Percentiles rank a stretch among this genome's conserved stretches.
phyloP scores from a whole-genome alignment of 176 grass and related monocot species.

The Rhynchospora breviuscula region DNA sequence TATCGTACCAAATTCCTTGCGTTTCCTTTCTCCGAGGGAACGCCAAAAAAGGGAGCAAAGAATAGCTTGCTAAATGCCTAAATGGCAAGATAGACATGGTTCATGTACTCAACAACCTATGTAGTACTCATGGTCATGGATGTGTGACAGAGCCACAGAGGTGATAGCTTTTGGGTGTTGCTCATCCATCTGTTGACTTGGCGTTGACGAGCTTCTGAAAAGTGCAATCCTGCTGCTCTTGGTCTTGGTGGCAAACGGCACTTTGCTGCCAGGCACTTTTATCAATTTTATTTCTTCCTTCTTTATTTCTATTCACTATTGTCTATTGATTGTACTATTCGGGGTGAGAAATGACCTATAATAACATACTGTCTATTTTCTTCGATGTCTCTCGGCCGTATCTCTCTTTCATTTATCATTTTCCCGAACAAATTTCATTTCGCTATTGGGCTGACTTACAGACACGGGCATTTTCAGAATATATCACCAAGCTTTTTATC shows the following conservation, averaged over 20 bases:
- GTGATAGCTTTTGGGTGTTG: conserved; percentile 14
- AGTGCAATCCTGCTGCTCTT: neutral
- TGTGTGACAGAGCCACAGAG: neutral
- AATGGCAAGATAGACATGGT: neutral
- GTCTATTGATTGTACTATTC: neutral
- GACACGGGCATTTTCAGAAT: too few relatives aligned
- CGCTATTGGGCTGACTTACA: too few relatives aligned
- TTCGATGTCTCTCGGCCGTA: too few relatives aligned
- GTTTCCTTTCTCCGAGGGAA: too few relatives aligned
- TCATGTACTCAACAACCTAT: neutral
- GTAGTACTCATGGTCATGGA: neutral
- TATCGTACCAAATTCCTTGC: too few relatives aligned
- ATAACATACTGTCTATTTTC: neutral
- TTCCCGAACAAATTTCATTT: too few relatives aligned
- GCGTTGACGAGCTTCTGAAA: neutral
- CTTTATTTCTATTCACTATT: neutral
- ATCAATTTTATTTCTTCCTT: neutral
- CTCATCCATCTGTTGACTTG: conserved; percentile 19
- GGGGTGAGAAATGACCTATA: neutral
- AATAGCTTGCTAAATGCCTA: too few relatives aligned
- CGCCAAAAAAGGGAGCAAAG: too few relatives aligned
- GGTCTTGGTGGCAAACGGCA: neutral
- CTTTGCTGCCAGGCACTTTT: conserved; percentile 9
- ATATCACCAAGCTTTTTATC: too few relatives aligned
- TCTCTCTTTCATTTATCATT: too few relatives aligned